Conservation (phyloP, 352 stramenopile genomes). For the Phytophthora quininea region DNA sequence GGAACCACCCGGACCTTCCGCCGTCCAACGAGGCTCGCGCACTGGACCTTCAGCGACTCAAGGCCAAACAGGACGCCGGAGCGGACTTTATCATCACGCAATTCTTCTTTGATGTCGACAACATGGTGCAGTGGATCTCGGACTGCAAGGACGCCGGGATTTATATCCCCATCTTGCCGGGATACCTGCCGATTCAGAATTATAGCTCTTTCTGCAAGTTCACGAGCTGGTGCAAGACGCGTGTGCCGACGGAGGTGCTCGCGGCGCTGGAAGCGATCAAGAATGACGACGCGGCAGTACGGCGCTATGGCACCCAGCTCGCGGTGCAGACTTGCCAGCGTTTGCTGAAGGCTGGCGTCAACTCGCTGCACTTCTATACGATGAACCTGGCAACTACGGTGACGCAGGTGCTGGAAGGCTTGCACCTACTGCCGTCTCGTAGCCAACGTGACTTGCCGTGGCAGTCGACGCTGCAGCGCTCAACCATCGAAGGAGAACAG, state of each 20-base stretch:
- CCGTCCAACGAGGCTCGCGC: constrained; percentile 75
- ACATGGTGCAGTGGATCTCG: constrained; percentile 96
- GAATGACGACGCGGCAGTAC: constrained; percentile 94
- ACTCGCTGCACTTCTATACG: constrained; percentile 95
- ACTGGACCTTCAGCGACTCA: constrained; percentile 96
- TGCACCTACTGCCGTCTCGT: constrained; percentile 68
- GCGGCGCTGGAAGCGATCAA: constrained; percentile 86
- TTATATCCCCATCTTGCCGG: constrained; percentile 95
- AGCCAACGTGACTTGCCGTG: constrained; percentile 76
- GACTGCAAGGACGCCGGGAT: constrained; percentile 93
- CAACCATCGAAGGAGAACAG: constrained; percentile 79
- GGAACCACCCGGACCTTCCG: constrained; percentile 85
- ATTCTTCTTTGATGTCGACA: constrained; percentile 99
- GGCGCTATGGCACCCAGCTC: constrained; percentile 94
- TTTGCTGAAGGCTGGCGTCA: constrained; percentile 80
- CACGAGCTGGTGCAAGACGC: constrained; percentile 97
- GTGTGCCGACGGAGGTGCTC: constrained; percentile 89
- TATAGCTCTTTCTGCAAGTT: constrained; percentile 98
- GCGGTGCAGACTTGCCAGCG: constrained; percentile 93
- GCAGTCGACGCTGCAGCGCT: constrained; percentile 72
- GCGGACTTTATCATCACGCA: constrained; percentile 99
- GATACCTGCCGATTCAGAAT: constrained; percentile 89
- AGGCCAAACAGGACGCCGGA: constrained; percentile 97
- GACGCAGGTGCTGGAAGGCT: constrained; percentile 79
- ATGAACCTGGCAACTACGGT: constrained; percentile 93